These are phyloP conservation scores for Neofusicoccum umdonicola DNA, from an alignment of 2,329 filamentous ascomycete species.

Conservation along the genomic window DNA sequence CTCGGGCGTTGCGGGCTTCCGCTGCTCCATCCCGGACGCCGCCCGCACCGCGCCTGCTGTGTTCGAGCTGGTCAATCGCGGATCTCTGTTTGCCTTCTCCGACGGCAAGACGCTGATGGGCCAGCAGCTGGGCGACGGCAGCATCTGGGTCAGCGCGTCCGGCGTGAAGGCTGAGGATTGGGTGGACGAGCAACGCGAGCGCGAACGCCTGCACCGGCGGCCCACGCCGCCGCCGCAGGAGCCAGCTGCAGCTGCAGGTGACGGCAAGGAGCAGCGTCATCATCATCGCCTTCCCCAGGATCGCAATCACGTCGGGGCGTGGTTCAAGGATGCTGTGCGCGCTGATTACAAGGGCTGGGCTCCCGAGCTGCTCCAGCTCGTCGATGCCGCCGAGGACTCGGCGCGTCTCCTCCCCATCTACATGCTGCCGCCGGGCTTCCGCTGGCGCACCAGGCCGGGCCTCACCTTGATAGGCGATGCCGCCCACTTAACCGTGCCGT, in stretches of 20 bases:
- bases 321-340: slow-evolving; percentile 19
- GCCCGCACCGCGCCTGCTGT: slow-evolving; percentile 27
- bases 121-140: slow-evolving; percentile 35
- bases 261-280: background rate
- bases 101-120: slow-evolving; percentile 29
- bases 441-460: slow-evolving; percentile 36
- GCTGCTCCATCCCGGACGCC: slow-evolving; percentile 30
- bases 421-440: slow-evolving; percentile 40
- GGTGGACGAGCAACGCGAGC: slow-evolving; percentile 14
- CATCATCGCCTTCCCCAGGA: background rate
- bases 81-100: slow-evolving; percentile 30
- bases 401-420: slow-evolving; percentile 28
- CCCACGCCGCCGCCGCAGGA: background rate
- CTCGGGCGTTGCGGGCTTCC: slow-evolving; percentile 35
- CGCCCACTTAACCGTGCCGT: slow-evolving; percentile 40
- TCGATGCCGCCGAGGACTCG: slow-evolving; percentile 25
- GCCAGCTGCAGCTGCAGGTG: slow-evolving; percentile 18
- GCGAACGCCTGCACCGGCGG: background rate
- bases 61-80: slow-evolving; percentile 35
- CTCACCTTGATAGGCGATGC: slow-evolving; percentile 43
- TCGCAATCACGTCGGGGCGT: slow-evolving; percentile 17
- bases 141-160: slow-evolving; percentile 29
- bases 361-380: slow-evolving; percentile 27
- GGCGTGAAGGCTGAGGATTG: slow-evolving; percentile 26
- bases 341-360: slow-evolving; percentile 32